Conservation (phyloP, 2,329 filamentous ascomycete genomes). For the Colletotrichum caudatum region DNA sequence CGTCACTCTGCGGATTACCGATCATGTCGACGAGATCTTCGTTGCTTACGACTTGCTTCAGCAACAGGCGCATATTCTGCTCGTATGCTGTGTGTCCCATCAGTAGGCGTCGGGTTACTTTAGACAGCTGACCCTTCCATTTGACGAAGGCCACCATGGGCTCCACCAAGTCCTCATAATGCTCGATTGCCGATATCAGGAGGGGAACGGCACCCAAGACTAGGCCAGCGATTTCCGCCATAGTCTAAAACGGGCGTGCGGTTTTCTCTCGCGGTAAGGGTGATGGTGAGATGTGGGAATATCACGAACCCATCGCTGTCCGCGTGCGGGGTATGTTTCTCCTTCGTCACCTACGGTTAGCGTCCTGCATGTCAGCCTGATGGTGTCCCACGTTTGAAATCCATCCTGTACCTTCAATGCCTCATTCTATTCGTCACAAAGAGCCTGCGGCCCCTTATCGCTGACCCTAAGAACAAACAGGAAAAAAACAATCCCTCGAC, state of each 20-base stretch:
- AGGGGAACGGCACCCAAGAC: slow-evolving; percentile 45
- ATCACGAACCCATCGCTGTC: too few relatives aligned
- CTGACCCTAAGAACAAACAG: too few relatives aligned
- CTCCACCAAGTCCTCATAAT: slow-evolving; percentile 35
- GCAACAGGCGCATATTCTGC: slow-evolving; percentile 7
- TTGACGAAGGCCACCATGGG: not conserved
- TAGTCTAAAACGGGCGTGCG: not conserved
- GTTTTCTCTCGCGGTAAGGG: too few relatives aligned
- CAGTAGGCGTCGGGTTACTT: not conserved
- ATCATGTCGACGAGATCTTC: slow-evolving; percentile 14
- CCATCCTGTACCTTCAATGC: too few relatives aligned
- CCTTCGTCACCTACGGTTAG: too few relatives aligned
- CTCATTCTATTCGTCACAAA: too few relatives aligned
- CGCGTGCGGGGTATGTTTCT: too few relatives aligned
- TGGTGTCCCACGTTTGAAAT: too few relatives aligned
- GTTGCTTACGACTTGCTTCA: not conserved
- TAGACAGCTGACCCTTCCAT: slow-evolving; percentile 21
- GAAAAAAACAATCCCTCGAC: too few relatives aligned
- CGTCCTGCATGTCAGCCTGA: too few relatives aligned
- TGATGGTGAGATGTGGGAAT: too few relatives aligned
- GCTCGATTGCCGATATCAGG: slow-evolving; percentile 41
- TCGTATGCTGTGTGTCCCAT: slow-evolving; percentile 7
- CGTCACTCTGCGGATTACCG: not conserved
- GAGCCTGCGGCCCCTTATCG: too few relatives aligned
- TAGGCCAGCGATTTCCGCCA: slow-evolving; percentile 43